A percentile compares a stretch with the other conserved stretches of the same genome.
These are phyloP conservation scores for Aspergillus panamensis DNA, from an alignment of 495 filamentous ascomycete species.

Conservation along the genomic window DNA sequence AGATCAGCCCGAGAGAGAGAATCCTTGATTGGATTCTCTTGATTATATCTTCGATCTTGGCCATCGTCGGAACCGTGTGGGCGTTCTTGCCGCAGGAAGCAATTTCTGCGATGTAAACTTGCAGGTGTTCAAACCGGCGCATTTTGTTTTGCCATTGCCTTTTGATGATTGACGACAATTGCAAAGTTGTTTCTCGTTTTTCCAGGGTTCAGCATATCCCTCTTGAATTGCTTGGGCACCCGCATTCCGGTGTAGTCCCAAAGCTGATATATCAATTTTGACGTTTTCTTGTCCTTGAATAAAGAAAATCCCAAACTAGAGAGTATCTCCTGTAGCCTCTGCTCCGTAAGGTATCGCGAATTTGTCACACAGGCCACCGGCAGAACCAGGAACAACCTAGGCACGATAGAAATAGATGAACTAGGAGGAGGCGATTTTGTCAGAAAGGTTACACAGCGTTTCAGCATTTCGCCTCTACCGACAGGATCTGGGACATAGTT, in stretches of 20 bases:
- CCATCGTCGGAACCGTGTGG: conserved; percentile 76
- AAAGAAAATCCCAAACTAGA: conserved; percentile 66
- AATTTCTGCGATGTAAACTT: conserved; percentile 28
- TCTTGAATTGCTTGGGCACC: conserved; percentile 50
- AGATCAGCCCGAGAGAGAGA: conserved; percentile 64
- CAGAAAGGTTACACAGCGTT: conserved; percentile 55
- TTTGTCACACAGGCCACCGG: conserved; percentile 87
- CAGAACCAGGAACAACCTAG: conserved; percentile 84
- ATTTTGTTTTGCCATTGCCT: conserved; percentile 5
- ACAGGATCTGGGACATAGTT: conserved; percentile 82
- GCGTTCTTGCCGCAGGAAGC: conserved; percentile 76
- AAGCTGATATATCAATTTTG: conserved; percentile 85
- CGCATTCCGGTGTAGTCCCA: conserved; percentile 54
- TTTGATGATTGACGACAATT: conserved; percentile 52
- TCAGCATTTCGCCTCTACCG: conserved; percentile 84
- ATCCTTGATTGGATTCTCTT: conserved; percentile 68
- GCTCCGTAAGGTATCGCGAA: conserved; percentile 82
- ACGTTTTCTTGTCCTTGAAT: conserved; percentile 63
- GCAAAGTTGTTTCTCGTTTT: conserved; percentile 83
- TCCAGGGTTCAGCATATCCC: conserved; percentile 72
- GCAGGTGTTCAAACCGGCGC: not conserved
- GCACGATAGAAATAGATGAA: conserved; percentile 44
- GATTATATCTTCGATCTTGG: conserved; percentile 62
- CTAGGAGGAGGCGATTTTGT: conserved; percentile 54
- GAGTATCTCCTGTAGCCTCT: conserved; percentile 71